Conservation (phyloP, 257 asterid species). For the Parsonsia alboflavescens region DNA sequence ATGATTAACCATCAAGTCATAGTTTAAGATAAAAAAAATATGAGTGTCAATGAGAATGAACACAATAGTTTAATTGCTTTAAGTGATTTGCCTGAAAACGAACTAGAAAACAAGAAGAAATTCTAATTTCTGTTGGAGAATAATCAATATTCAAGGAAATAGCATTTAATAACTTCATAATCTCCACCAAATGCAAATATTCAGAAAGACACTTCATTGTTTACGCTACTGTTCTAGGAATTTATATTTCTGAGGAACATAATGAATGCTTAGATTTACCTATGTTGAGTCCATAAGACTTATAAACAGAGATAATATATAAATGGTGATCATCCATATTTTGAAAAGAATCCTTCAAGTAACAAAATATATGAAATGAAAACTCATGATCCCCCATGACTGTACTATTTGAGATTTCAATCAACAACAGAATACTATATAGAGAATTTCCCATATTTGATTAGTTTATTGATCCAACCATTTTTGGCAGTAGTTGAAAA, state of each 20-base stretch:
- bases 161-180: not conserved
- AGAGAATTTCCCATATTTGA: not conserved
- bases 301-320: not conserved
- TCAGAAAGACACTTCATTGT: not conserved
- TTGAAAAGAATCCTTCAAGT: not conserved
- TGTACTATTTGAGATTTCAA: not conserved
- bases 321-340: not conserved
- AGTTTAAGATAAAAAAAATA: not conserved
- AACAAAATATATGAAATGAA: not conserved
- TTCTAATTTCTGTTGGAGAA: not conserved
- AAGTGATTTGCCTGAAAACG: not conserved
- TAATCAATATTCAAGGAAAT: not conserved
- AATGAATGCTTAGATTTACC: not conserved
- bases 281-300: not conserved
- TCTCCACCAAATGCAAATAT: not conserved
- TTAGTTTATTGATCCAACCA: not conserved
- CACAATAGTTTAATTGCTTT: not conserved
- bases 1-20: not conserved
- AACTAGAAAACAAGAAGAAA: not conserved
- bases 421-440: not conserved
- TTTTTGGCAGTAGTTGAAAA: not conserved
- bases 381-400: not conserved
- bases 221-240: not conserved
- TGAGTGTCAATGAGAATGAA: not conserved
- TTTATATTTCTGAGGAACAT: not conserved